These are phyloP conservation scores for Angophora floribunda DNA, from an alignment of 345 rosid species.

Conservation along the genomic window DNA sequence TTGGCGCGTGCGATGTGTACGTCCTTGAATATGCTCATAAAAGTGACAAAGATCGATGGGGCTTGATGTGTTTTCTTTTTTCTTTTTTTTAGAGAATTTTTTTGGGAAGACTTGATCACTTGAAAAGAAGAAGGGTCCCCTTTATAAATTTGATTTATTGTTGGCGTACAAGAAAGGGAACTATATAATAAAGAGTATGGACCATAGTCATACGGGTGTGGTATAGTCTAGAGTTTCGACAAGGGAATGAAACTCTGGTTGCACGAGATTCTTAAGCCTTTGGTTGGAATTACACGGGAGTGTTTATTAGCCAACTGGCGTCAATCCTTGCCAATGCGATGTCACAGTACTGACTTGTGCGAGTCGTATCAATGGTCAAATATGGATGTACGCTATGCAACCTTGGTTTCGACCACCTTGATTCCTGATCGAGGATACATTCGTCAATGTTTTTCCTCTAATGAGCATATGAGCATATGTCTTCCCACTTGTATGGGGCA, in stretches of 20 bases:
- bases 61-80: background rate
- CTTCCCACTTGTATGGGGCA: background rate
- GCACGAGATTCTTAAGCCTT: background rate
- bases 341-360: background rate
- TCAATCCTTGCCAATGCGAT: background rate
- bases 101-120: background rate
- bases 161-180: background rate
- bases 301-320: background rate
- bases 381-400: background rate
- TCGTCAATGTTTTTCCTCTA: background rate
- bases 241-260: background rate
- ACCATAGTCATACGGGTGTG: background rate
- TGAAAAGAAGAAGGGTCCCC: background rate
- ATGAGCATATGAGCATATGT: background rate
- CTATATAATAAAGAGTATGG: background rate
- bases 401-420: background rate
- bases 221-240: background rate
- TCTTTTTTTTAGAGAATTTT: background rate
- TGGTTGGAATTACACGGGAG: background rate
- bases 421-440: background rate
- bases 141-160: background rate
- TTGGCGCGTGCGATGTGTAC: background rate
- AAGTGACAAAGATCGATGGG: background rate
- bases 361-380: background rate
- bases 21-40: background rate